These are phyloP conservation scores for Syzygium aromaticum DNA, from an alignment of 345 rosid genomes.

Conservation along the genomic window DNA sequence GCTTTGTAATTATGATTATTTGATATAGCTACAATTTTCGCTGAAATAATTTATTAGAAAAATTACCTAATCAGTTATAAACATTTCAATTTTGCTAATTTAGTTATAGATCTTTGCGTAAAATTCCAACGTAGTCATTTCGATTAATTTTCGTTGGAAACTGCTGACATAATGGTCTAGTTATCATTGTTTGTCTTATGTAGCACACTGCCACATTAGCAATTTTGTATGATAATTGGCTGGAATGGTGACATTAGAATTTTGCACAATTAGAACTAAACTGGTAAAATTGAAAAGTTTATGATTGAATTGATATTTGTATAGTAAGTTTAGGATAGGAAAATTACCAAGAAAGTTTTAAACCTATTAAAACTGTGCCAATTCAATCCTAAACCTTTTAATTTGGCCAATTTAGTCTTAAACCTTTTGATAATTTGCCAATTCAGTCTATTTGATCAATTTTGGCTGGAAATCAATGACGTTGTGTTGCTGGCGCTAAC, in stretches of 20 bases:
- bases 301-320: background rate
- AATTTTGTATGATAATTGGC: background rate
- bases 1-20: background rate
- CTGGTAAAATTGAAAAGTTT: background rate
- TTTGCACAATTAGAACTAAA: background rate
- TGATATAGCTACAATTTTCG: background rate
- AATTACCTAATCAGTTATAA: background rate
- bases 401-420: too few species aligned
- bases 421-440: too few species aligned
- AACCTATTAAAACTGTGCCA: too few species aligned
- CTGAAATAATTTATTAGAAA: background rate
- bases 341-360: too few species aligned
- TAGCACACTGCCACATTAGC: background rate
- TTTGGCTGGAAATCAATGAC: too few species aligned
- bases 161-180: fast-evolving
- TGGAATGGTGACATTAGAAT: background rate
- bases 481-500: too few species aligned
- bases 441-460: too few species aligned
- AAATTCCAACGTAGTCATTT: background rate
- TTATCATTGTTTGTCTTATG: fast-evolving
- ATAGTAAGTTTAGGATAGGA: too few species aligned
- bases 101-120: background rate
- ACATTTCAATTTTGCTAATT: background rate
- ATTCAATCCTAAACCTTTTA: too few species aligned
- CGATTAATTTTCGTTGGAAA: background rate